Conservation (phyloP, 306 rosid genomes). For the Inga leiocalycina region DNA sequence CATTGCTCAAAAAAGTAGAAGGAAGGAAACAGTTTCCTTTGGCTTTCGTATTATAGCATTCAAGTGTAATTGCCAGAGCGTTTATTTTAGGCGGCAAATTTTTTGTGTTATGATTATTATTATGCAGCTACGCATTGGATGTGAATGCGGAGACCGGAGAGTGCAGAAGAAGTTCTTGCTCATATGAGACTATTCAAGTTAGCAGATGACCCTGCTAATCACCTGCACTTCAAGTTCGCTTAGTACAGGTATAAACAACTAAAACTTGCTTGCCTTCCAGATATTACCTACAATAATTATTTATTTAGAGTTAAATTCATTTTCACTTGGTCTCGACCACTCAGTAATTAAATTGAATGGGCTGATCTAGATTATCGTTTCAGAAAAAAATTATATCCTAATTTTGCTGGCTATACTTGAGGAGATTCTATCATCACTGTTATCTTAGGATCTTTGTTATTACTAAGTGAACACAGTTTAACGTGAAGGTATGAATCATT, state of each 20-base stretch:
- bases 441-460: background rate
- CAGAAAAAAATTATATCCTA: background rate
- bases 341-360: background rate
- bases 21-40: background rate
- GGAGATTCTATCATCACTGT: background rate
- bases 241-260: slow-evolving; percentile 65
- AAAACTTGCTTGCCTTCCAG: background rate
- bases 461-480: too few relatives aligned
- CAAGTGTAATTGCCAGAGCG: slow-evolving; percentile 49
- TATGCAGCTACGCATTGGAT: slow-evolving; percentile 86
- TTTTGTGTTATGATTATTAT: slow-evolving; percentile 42
- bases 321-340: background rate
- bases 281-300: background rate
- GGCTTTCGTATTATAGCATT: slow-evolving; percentile 34
- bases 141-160: slow-evolving; percentile 73
- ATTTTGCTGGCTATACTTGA: background rate
- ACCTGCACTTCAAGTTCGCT: slow-evolving; percentile 84
- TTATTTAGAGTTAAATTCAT: background rate
- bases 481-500: too few relatives aligned
- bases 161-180: slow-evolving; percentile 94
- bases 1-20: too few relatives aligned
- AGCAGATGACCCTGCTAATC: slow-evolving; percentile 75
- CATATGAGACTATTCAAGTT: slow-evolving; percentile 80
- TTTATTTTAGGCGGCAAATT: slow-evolving; percentile 39
- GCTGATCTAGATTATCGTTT: background rate